A percentile compares a stretch with the other conserved stretches of the same genome.
Conservation (phyloP, 768 basidiomycete species). For the Fibroporia radiculosa region DNA sequence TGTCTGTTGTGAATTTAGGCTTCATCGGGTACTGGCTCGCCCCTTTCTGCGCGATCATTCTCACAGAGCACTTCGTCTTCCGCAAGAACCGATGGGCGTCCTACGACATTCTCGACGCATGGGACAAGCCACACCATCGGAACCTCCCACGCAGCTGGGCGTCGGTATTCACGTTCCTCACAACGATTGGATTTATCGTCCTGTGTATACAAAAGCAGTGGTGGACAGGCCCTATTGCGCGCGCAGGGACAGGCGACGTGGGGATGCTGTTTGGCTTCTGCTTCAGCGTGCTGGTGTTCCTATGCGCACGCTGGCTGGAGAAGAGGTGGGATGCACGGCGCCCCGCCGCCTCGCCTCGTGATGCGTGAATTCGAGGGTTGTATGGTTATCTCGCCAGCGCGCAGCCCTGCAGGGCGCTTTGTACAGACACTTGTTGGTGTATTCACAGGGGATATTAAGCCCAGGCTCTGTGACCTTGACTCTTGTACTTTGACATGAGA, state of each 20-base stretch:
- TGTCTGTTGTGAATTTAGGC: too few relatives aligned
- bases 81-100: slow-evolving; percentile 26
- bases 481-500: too few relatives aligned
- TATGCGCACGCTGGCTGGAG: slow-evolving; percentile 13
- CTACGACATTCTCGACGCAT: slow-evolving; percentile 28
- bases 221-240: slow-evolving; percentile 44
- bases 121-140: slow-evolving; percentile 28
- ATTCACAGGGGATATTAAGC: too few relatives aligned
- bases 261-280: slow-evolving; percentile 27
- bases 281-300: slow-evolving; percentile 13
- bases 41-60: slow-evolving; percentile 29
- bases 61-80: slow-evolving; percentile 39
- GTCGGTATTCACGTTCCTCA: slow-evolving; percentile 31
- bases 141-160: slow-evolving; percentile 34
- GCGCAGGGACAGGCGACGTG: slow-evolving; percentile 38
- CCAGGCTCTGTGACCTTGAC: too few relatives aligned
- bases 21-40: slow-evolving; percentile 41
- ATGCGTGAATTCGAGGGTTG: too few relatives aligned
- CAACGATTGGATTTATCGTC: slow-evolving; percentile 30
- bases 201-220: slow-evolving; percentile 44
- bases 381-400: too few relatives aligned
- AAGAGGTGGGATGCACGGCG: slow-evolving; percentile 7
- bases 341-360: too few relatives aligned
- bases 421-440: too few relatives aligned
- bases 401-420: too few relatives aligned